These are phyloP conservation scores for Cicer arietinum DNA, from an alignment of 306 rosid genomes.

Conservation along the genomic window DNA sequence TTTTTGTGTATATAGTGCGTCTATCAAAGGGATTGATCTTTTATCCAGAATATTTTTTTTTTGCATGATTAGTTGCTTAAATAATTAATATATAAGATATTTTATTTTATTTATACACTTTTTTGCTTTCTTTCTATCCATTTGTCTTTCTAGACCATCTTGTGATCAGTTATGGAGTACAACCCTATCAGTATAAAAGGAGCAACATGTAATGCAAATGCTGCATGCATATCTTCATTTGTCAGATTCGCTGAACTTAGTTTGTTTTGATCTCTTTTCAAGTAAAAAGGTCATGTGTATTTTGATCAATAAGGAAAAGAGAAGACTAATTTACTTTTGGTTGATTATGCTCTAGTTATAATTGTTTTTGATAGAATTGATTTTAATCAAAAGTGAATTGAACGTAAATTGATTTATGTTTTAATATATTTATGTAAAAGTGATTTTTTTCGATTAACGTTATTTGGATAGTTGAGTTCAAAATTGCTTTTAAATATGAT, in stretches of 20 bases:
- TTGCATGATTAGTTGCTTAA: slow-evolving; percentile 31
- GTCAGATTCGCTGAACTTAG: slow-evolving; percentile 40
- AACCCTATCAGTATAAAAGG: slow-evolving; percentile 52
- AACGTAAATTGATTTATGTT: too few relatives aligned
- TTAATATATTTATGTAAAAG: too few relatives aligned
- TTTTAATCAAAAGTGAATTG: too few relatives aligned
- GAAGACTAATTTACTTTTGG: slow-evolving; percentile 32
- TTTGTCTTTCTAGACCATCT: slow-evolving; percentile 46
- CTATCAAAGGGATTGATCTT: background rate
- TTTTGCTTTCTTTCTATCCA: slow-evolving; percentile 17
- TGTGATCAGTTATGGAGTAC: slow-evolving; percentile 49
- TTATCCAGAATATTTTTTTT: slow-evolving; percentile 13
- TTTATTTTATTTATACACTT: background rate
- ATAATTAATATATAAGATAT: background rate
- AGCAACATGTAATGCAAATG: slow-evolving; percentile 51
- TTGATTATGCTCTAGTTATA: too few relatives aligned
- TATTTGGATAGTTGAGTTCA: too few relatives aligned
- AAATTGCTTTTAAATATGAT: too few relatives aligned
- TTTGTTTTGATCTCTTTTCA: slow-evolving; percentile 40
- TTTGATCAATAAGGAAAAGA: slow-evolving; percentile 13
- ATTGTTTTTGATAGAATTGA: too few relatives aligned
- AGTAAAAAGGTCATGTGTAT: slow-evolving; percentile 23
- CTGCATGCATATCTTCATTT: slow-evolving; percentile 61
- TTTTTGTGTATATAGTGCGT: slow-evolving; percentile 40
- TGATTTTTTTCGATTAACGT: too few relatives aligned